Base-by-base conservation (phyloP, 768 basidiomycete genomes). In the Royoungia palumana region DNA sequence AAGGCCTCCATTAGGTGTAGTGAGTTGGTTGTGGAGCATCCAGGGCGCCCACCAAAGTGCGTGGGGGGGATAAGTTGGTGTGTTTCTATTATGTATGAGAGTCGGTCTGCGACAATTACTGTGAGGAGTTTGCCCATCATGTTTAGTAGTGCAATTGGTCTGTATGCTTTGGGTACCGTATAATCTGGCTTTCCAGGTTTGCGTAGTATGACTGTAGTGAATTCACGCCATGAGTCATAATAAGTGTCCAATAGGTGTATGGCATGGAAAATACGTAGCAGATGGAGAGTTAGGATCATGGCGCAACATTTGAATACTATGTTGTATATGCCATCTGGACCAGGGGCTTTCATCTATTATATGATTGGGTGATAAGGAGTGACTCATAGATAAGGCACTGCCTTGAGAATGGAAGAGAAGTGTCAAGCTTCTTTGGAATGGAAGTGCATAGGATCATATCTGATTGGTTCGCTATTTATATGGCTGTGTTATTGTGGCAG, bases 121-220 rank as follows among this genome's bases (percentile, higher is more conserved):
- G 35, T 32, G 0, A 55, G 49, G 1, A 55, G 17, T 25, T 55
- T 55, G 0, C 24, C 20, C 0, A 25, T 46, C 6, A 41, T 55
- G 22, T 52, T 52, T 1, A 55, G 47, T 0, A 55, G 41, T 0
- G 41, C 37, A 0, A 78, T 73, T 0, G 73, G 76, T 0, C 67
- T 44, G 36, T 71, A 72, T 0, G 72, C 64, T 25, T 67, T 70
- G 0, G 73, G 46, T 0, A 58, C 24, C 0, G 56, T 44, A 50
- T 78, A 77, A 46, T 64, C 52, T 0, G 63, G 42, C 30, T 67
- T 66, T 0, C 69, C 70, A 0, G 72, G 72, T 49, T 78, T 76
- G 0, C 61, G 40, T 0, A 74, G 55, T 0, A 72, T 59, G 0
- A 67, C 49, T 5, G 64, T 71, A 0, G 46, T 64, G 28, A 59